These are phyloP conservation scores for Plantago ovata DNA, from an alignment of 257 asterid species.

Conservation along the genomic window DNA sequence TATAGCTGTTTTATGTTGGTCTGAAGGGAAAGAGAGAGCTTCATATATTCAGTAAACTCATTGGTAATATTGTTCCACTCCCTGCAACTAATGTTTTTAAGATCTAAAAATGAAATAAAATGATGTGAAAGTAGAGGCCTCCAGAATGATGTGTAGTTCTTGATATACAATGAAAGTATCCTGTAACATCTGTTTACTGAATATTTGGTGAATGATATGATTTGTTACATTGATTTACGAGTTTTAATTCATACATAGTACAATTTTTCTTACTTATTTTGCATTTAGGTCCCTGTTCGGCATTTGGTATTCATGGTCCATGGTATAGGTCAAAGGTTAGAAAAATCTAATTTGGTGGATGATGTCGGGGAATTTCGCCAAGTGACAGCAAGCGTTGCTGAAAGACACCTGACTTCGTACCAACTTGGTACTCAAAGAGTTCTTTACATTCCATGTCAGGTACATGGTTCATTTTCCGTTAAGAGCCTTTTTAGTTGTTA, in stretches of 20 bases:
- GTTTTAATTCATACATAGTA: conserved; percentile 2
- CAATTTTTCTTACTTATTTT: conserved; percentile 7
- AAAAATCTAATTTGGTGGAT: conserved; percentile 94
- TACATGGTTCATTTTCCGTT: conserved; percentile 21
- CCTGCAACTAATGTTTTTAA: neutral
- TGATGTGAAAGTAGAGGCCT: conserved; percentile 6
- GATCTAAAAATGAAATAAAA: neutral
- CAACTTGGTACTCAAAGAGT: conserved; percentile 89
- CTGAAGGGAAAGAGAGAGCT: neutral
- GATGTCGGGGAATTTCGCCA: conserved; percentile 87
- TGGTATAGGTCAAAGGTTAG: conserved; percentile 97
- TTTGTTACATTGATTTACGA: conserved; percentile 11
- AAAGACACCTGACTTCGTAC: conserved; percentile 75
- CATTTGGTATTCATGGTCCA: conserved; percentile 98
- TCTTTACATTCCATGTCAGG: conserved; percentile 96
- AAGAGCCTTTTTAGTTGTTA: conserved; percentile 12
- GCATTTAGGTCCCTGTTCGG: conserved; percentile 83
- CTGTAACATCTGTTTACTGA: conserved; percentile 9
- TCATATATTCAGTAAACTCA: neutral
- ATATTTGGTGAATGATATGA: neutral
- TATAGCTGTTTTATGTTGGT: neutral
- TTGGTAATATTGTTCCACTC: neutral
- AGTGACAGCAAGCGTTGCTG: conserved; percentile 70
- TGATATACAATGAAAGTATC: neutral
- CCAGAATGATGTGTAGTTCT: conserved; percentile 8